These are phyloP conservation scores for Boletellus emodensis DNA, from an alignment of 768 basidiomycete species.

Conservation along the genomic window DNA sequence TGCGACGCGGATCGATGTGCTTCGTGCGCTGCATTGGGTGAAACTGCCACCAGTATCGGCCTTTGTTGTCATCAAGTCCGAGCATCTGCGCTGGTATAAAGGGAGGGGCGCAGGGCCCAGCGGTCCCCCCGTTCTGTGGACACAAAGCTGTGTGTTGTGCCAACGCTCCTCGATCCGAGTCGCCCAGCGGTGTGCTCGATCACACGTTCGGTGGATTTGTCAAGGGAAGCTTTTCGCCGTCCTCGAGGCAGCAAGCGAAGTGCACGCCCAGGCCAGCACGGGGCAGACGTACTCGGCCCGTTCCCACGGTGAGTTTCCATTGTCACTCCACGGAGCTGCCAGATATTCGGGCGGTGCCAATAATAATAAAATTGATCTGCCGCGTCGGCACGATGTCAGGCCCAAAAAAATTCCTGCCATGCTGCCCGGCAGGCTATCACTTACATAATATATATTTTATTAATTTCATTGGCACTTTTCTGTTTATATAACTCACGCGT, in stretches of 20 bases:
- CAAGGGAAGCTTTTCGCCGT: conserved; percentile 22
- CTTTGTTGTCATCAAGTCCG: conserved; percentile 14
- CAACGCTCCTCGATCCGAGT: conserved; percentile 11
- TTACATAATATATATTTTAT: conserved; percentile 8
- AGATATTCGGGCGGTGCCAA: conserved; percentile 26
- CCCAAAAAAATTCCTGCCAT: conserved; percentile 16
- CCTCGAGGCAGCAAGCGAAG: conserved; percentile 34
- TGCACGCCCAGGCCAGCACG: conserved; percentile 10
- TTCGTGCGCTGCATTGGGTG: conserved; percentile 5
- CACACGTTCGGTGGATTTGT: conserved; percentile 19
- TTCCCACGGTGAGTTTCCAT: conserved; percentile 33
- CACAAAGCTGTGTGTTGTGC: conserved; percentile 8
- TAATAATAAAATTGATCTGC: conserved; percentile 27
- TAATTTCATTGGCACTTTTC: neutral
- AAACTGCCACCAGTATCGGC: conserved; percentile 10
- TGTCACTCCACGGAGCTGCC: conserved; percentile 25
- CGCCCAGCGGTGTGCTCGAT: conserved; percentile 16
- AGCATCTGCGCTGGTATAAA: conserved; percentile 20
- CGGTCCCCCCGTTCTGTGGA: neutral
- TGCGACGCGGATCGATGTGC: conserved; percentile 16
- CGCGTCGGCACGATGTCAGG: conserved; percentile 20
- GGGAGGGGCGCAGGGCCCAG: conserved; percentile 4
- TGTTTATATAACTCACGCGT: conserved; percentile 23
- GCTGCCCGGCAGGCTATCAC: conserved; percentile 25
- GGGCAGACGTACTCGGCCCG: conserved; percentile 7